Percentiles rank a stretch among this genome's conserved stretches.
Conservation (phyloP, 176 grass and related monocot genomes). For the Triticum timopheevii region DNA sequence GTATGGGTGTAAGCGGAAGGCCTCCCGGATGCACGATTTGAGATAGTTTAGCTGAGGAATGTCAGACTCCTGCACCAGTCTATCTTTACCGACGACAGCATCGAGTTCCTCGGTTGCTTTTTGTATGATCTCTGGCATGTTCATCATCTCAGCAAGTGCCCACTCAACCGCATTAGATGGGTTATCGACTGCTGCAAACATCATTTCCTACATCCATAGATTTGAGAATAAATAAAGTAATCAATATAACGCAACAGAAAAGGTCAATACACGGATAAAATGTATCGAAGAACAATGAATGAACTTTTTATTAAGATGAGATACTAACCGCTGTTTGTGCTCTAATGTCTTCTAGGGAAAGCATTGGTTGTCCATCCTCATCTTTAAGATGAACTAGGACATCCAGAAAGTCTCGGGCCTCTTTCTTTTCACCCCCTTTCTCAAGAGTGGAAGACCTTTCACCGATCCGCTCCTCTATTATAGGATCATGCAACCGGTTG, state of each 20-base stretch:
- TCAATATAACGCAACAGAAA: background rate
- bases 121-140: background rate
- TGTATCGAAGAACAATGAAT: background rate
- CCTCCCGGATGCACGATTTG: background rate
- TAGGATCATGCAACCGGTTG: slow-evolving; percentile 30
- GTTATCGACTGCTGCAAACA: background rate
- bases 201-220: background rate
- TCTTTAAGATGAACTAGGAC: background rate
- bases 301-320: background rate
- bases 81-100: background rate
- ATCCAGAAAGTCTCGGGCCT: background rate
- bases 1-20: background rate
- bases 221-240: background rate
- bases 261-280: background rate
- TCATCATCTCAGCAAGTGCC: background rate
- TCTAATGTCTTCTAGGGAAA: background rate
- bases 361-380: background rate
- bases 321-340: background rate
- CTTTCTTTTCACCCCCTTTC: background rate
- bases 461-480: background rate
- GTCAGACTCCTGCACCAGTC: background rate
- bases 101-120: background rate
- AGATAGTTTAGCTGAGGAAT: background rate
- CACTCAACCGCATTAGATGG: background rate
- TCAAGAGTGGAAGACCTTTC: background rate